Base-by-base conservation (phyloP, 495 filamentous ascomycete species). In the Penicillium coffeae region DNA sequence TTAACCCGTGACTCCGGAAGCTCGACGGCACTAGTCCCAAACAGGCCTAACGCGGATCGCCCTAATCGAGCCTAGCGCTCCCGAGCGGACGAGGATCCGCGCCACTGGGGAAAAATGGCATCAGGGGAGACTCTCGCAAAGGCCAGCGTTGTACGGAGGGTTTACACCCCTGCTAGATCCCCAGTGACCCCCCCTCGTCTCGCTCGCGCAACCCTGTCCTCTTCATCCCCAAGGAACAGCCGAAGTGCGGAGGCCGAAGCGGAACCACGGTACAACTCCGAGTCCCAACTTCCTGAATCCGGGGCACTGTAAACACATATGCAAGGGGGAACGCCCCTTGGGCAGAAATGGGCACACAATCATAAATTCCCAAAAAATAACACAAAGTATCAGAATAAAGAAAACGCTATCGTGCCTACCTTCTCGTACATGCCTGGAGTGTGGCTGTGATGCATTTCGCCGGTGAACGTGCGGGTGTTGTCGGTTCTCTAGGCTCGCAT, bases 1-100 rank as follows among this genome's bases (percentile, higher is more conserved):
- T 42, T 58, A 72, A 65, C 69, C 67, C 69, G 69, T 72, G 69
- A 72, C 69, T 68, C 63, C 64, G 62, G 66, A 56, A 68, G 65
- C 61, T 66, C 54, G 44, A 48, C 47, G 53, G 59, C 25, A 30
- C 66, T 70, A 71, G 50, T 38, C 68, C 52, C 12, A 8, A 47
- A 38, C 13, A 13, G 51, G 60, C 38, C 55, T 71, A 48, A 36
- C 21, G 34, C 38, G 8, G 10, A 38, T 43, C 5, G n/a, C 21
- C 47, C 51, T 10, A 4, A 51, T 44, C 12, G 8, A 47, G 61
- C 41, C 58, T 72, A 72, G 69, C 60, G 65, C 40, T 69, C 69
- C 69, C 69, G 69, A 67, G 64, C 59, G 42, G 62, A 55, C 59
- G 69, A 55, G 61, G 69, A 70, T 70, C 66, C 52, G 54, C 60